Conservation (phyloP, 108 stramenopile genomes). For the Nitzschia sp. region DNA sequence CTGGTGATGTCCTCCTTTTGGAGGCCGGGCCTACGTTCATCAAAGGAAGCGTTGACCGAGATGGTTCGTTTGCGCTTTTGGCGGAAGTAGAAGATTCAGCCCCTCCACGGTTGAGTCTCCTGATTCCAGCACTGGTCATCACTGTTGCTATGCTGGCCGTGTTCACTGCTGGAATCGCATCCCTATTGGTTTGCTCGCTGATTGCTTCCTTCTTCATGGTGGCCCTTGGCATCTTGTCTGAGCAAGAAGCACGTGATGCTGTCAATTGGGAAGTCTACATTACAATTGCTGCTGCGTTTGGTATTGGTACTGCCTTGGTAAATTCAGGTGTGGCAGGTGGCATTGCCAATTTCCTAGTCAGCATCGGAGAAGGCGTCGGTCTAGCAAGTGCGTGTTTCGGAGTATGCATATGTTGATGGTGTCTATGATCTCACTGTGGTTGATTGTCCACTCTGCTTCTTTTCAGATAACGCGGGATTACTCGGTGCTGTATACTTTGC, state of each 20-base stretch:
- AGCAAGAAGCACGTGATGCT: slow-evolving; percentile 80
- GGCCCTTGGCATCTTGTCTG: slow-evolving; percentile 64
- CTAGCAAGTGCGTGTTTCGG: slow-evolving; percentile 45
- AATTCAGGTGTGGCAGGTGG: slow-evolving; percentile 76
- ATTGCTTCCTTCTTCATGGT: slow-evolving; percentile 69
- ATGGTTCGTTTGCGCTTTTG: slow-evolving; percentile 75
- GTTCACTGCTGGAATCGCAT: slow-evolving; percentile 47
- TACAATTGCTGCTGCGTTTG: slow-evolving; percentile 77
- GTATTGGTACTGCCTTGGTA: slow-evolving; percentile 74
- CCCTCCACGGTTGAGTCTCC: slow-evolving; percentile 64
- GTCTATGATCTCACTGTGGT: background rate
- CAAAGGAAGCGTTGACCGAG: slow-evolving; percentile 49
- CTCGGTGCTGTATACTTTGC: slow-evolving; percentile 84
- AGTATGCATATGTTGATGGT: background rate
- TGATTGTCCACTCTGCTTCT: background rate
- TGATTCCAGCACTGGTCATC: slow-evolving; percentile 68
- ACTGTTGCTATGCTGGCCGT: slow-evolving; percentile 55
- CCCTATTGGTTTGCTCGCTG: slow-evolving; percentile 62
- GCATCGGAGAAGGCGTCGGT: slow-evolving; percentile 49
- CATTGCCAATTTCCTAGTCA: slow-evolving; percentile 59
- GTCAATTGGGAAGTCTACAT: slow-evolving; percentile 83
- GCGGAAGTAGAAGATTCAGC: slow-evolving; percentile 82
- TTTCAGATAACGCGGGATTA: slow-evolving; percentile 53
- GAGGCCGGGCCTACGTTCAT: slow-evolving; percentile 86
- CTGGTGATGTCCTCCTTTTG: slow-evolving; percentile 77